Evolutionary conservation across 1,284 basidiomycete species (phyloP), one percentile per base, ranked within the genome.

Genomic region (Leccinum olivaceoglutinosum): DNA sequence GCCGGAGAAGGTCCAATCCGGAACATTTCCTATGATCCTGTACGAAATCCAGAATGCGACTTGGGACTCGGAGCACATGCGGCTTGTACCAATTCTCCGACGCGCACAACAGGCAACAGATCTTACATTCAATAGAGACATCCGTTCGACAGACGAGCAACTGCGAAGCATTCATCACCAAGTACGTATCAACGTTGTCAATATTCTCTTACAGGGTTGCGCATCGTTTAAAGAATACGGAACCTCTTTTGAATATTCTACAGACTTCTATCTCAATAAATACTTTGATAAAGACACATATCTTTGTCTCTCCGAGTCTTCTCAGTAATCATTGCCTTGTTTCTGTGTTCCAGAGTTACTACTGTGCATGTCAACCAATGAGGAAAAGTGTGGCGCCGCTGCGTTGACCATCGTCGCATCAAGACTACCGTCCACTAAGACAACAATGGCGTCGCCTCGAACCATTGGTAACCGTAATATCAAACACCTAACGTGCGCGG

Each of bases 261-360:
- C 55, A 14, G 34, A 38, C 5, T 57, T 57, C 21, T 41, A 58
- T 41, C 57, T 58, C 57, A 58, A 58, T 29, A 57, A 57, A 57
- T 57, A 57, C 18, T 57, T 57, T 6, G 55, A 57, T 38, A 57
- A 57, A 25, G 55, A 57, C 12, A 57, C 55, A n/a, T 57, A 57
- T 38, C 55, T 21, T 57, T 57, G 34, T 57, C 55, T 57, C 34
- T 4, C 25, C 25, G 25, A 29, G 25, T 29, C 55, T 57, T 36
- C 11, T 38, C 3, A 9, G 55, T 57, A 21, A 38, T 57, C 55
- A 56, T 25, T 3, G 34, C 34, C 55, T 36, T 36, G 55, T 56
- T 56, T 56, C 32, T 56, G 32, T 38, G 8, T 54, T 29, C 25
- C 25, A 29, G 25, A 29, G 25, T 29, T 29, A 29, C 25, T 29